Percentiles rank a stretch among this genome's conserved stretches.
Evolutionary conservation across 305 asterid genomes (phyloP).

Genomic region (Solanum chacoense): DNA sequence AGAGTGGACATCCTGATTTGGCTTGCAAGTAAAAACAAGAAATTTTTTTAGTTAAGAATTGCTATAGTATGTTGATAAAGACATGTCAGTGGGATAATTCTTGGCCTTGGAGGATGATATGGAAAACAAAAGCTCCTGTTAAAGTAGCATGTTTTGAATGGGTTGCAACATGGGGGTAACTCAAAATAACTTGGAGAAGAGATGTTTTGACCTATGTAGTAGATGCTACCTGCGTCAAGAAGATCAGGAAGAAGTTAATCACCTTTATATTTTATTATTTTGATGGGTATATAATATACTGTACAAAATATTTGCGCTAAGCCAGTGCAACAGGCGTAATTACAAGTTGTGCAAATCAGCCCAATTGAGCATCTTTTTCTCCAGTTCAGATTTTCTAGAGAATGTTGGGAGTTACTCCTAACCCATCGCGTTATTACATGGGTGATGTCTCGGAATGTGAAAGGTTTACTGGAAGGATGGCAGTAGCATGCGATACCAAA

Average conservation of each 20-base stretch:
- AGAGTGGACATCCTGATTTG: background rate
- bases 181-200: background rate
- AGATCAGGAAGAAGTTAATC: background rate
- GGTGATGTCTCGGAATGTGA: background rate
- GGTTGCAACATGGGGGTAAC: background rate
- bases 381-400: background rate
- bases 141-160: background rate
- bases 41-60: background rate
- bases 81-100: background rate
- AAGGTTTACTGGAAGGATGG: background rate
- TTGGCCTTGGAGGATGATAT: background rate
- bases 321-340: background rate
- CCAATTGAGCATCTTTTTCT: background rate
- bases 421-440: background rate
- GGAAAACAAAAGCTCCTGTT: background rate
- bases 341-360: background rate
- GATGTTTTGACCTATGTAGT: background rate
- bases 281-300: background rate
- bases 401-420: background rate
- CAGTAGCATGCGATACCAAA: background rate
- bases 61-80: background rate
- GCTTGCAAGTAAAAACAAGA: background rate
- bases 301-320: background rate
- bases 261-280: background rate
- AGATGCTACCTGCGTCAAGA: background rate